Percentiles rank a stretch among this genome's conserved stretches.
Conservation (phyloP, 164 flowering plant species). For the Vitis cinerea region DNA sequence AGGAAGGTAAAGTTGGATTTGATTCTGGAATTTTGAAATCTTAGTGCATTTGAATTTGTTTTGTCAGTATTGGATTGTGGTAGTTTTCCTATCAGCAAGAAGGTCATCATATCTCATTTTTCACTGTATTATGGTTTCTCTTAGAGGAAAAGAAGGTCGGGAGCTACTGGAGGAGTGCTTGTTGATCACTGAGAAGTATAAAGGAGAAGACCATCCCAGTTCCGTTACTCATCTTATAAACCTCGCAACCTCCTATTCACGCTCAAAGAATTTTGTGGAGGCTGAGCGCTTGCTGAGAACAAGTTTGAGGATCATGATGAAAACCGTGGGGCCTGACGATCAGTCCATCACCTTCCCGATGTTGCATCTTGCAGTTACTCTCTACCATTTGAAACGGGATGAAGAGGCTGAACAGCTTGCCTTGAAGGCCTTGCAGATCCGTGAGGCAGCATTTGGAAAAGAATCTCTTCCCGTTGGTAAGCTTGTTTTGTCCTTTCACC, state of each 20-base stretch:
- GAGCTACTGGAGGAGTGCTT: slow-evolving; percentile 79
- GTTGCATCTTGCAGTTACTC: slow-evolving; percentile 82
- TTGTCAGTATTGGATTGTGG: too few relatives aligned
- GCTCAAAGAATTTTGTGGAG: slow-evolving; percentile 70
- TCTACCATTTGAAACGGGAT: slow-evolving; percentile 58
- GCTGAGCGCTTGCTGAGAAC: slow-evolving; percentile 81
- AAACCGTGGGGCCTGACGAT: slow-evolving; percentile 48
- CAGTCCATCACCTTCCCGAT: slow-evolving; percentile 74
- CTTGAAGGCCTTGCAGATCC: slow-evolving; percentile 57
- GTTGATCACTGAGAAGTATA: slow-evolving; percentile 57
- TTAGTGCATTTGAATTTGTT: neutral
- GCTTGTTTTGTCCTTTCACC: slow-evolving; percentile 7
- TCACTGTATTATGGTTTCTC: slow-evolving; percentile 3
- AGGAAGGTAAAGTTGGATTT: slow-evolving; percentile 60
- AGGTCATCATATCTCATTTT: neutral
- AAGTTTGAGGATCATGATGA: slow-evolving; percentile 59
- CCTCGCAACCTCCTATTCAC: slow-evolving; percentile 83
- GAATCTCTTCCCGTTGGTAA: slow-evolving; percentile 81
- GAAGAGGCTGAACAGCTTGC: slow-evolving; percentile 82
- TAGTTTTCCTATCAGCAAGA: neutral
- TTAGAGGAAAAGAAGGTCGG: slow-evolving; percentile 78
- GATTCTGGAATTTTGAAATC: neutral
- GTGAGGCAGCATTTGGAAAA: slow-evolving; percentile 80
- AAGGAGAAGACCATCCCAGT: slow-evolving; percentile 74
- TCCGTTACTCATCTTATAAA: slow-evolving; percentile 69